Conservation (phyloP, 2,329 filamentous ascomycete species). For the Aspergillus sp. region DNA sequence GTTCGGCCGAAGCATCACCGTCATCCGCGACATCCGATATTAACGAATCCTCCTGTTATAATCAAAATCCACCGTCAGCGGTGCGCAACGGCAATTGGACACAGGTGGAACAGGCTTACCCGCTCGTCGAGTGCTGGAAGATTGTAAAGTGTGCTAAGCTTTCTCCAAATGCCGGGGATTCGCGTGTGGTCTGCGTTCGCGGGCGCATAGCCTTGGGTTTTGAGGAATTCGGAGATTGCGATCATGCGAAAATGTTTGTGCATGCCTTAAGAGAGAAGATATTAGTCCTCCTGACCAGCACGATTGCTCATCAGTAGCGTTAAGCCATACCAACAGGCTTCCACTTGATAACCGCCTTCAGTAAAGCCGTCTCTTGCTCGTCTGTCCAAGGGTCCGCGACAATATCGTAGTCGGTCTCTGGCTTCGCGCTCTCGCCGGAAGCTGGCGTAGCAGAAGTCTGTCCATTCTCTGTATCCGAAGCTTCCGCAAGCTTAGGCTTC, state of each 20-base stretch:
- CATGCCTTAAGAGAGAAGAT: slow-evolving; percentile 50
- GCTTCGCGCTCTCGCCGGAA: slow-evolving; percentile 25
- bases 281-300: slow-evolving; percentile 1
- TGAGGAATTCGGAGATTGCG: slow-evolving; percentile 70
- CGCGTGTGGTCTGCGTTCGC: slow-evolving; percentile 66
- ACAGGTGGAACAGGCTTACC: slow-evolving; percentile 44
- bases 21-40: slow-evolving; percentile 54
- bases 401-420: slow-evolving; percentile 40
- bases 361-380: slow-evolving; percentile 85
- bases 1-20: slow-evolving; percentile 40
- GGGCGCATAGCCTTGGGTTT: slow-evolving; percentile 69
- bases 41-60: slow-evolving; percentile 47
- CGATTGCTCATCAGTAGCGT: slow-evolving; percentile 1
- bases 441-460: slow-evolving; percentile 22
- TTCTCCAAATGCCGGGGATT: slow-evolving; percentile 86
- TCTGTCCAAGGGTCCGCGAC: slow-evolving; percentile 81
- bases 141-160: slow-evolving; percentile 77
- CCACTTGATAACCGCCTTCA: slow-evolving; percentile 88
- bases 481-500: slow-evolving; percentile 47
- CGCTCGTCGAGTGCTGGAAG: slow-evolving; percentile 79
- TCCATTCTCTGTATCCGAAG: slow-evolving; percentile 21
- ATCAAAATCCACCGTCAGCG: neutral
- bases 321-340: slow-evolving; percentile 74
- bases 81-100: neutral
- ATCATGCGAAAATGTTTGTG: slow-evolving; percentile 93